These are phyloP conservation scores for Heritiera fomes DNA, from an alignment of 345 rosid genomes.

Conservation along the genomic window DNA sequence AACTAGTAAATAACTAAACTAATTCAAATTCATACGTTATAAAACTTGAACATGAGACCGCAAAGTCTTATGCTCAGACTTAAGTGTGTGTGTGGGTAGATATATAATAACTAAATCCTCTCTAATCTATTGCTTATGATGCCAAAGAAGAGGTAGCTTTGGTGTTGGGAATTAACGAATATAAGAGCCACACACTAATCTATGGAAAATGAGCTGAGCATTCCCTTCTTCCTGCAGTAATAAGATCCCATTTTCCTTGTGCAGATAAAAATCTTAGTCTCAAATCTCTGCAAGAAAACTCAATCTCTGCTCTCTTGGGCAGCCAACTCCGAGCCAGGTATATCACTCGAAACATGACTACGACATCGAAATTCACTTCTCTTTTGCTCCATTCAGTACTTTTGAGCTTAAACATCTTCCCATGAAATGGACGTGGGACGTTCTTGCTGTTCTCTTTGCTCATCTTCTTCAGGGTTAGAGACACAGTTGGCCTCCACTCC, in stretches of 20 bases:
- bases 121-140: not conserved
- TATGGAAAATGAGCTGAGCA: not conserved
- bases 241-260: not conserved
- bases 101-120: too few relatives aligned
- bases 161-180: not conserved
- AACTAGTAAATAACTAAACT: too few relatives aligned
- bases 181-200: not conserved
- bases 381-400: not conserved
- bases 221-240: not conserved
- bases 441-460: too few relatives aligned
- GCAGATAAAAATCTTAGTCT: not conserved
- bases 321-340: not conserved
- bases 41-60: too few relatives aligned
- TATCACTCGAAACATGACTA: not conserved
- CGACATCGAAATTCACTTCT: not conserved
- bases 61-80: too few relatives aligned
- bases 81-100: too few relatives aligned
- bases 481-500: not conserved
- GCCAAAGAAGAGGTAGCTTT: not conserved
- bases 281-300: not conserved
- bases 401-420: not conserved
- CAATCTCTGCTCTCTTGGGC: not conserved
- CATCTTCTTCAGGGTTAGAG: not conserved
- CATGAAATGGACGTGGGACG: too few relatives aligned
- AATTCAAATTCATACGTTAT: too few relatives aligned